Percentiles rank a stretch among this genome's conserved stretches.
Evolutionary conservation across 352 stramenopile genomes (phyloP).

Genomic region (Phytopythium sindhum): DNA sequence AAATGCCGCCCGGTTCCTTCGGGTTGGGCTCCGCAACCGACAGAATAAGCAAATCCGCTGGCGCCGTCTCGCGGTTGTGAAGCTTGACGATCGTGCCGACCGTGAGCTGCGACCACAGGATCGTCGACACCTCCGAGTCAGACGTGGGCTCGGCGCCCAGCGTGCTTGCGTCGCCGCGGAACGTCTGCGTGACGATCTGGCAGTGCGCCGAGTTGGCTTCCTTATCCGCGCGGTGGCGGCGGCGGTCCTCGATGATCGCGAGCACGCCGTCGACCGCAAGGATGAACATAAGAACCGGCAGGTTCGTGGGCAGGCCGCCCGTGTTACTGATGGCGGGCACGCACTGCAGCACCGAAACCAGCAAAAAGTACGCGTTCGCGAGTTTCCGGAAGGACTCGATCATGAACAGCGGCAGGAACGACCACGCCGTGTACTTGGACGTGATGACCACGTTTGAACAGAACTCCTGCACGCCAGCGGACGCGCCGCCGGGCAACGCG

Average conservation of each 20-base stretch:
- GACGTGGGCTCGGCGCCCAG: constrained; percentile 23
- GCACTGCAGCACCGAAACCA: constrained; percentile 84
- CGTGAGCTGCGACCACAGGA: constrained; percentile 70
- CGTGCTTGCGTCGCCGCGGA: constrained; percentile 28
- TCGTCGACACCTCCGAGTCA: constrained; percentile 42
- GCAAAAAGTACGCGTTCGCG: constrained; percentile 92
- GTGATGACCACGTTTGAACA: constrained; percentile 89
- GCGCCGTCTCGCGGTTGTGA: constrained; percentile 71
- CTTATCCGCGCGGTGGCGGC: constrained; percentile 74
- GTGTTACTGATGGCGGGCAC: constrained; percentile 86
- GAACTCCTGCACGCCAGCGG: constrained; percentile 26
- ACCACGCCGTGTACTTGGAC: constrained; percentile 89
- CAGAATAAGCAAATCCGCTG: constrained; percentile 85
- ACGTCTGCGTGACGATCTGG: constrained; percentile 50
- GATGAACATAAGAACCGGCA: constrained; percentile 87
- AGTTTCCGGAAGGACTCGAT: constrained; percentile 83
- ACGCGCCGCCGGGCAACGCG: constrained; percentile 9
- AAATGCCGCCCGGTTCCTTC: constrained; percentile 65
- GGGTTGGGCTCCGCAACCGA: constrained; percentile 64
- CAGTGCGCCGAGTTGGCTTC: constrained; percentile 77
- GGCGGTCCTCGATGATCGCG: constrained; percentile 80
- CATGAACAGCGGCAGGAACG: constrained; percentile 89
- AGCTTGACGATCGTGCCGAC: constrained; percentile 86
- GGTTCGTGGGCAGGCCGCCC: constrained; percentile 66
- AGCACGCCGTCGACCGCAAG: constrained; percentile 86